Percentiles rank a stretch among this genome's conserved stretches.
Evolutionary conservation across 345 rosid genomes (phyloP).

Genomic region (Mangifera indica): DNA sequence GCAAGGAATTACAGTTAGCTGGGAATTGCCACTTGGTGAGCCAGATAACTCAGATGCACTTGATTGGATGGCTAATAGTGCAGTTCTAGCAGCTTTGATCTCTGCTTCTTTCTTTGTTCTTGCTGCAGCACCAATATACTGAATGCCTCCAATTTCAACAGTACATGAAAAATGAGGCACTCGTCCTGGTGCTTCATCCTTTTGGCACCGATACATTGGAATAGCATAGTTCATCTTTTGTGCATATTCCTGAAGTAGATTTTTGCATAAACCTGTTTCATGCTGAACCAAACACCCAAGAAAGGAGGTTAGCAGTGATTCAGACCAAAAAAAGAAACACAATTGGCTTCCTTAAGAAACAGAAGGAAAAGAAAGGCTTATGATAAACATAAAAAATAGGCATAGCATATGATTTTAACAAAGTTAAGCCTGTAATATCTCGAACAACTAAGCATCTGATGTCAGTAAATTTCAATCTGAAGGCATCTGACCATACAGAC

Average conservation of each 20-base stretch:
- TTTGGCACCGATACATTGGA: conserved; percentile 61
- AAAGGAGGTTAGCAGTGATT: conserved; percentile 7
- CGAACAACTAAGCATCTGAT: too few species aligned
- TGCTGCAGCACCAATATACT: conserved; percentile 73
- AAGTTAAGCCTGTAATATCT: too few species aligned
- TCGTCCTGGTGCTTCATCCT: conserved; percentile 44
- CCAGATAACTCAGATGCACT: conserved; percentile 37
- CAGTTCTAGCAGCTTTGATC: conserved; percentile 92
- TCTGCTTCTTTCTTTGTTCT: conserved; percentile 80
- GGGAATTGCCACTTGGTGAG: conserved; percentile 32
- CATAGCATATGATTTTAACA: too few species aligned
- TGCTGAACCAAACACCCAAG: conserved; percentile 47
- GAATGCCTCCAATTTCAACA: conserved; percentile 82
- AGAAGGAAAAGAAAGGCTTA: neutral
- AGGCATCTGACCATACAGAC: neutral
- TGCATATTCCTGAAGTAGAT: conserved; percentile 89
- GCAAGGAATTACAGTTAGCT: conserved; percentile 70
- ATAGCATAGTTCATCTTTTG: conserved; percentile 92
- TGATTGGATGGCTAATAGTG: conserved; percentile 66
- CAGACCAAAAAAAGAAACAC: neutral
- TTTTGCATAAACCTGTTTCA: conserved; percentile 85
- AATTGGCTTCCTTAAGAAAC: neutral
- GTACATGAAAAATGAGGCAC: conserved; percentile 47
- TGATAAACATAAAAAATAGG: too few species aligned
- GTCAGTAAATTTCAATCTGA: neutral